Conservation (phyloP, 2,329 filamentous ascomycete species). For the Colletotrichum theobromicola region DNA sequence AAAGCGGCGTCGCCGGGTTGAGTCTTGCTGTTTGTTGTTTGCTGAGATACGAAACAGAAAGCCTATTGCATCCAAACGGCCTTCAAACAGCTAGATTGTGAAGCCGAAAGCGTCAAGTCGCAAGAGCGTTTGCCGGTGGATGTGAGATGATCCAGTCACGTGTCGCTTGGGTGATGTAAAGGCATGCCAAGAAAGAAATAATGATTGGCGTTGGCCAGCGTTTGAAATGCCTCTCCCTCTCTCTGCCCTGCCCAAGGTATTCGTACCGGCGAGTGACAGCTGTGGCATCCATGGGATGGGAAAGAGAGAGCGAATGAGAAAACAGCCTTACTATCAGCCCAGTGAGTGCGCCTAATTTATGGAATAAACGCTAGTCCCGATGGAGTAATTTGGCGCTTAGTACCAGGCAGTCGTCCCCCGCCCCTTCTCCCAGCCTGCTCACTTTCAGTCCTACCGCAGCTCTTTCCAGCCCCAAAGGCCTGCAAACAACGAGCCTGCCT, state of each 20-base stretch:
- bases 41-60: background rate
- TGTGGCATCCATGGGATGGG: background rate
- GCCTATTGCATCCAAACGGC: background rate
- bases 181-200: background rate
- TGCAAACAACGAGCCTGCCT: background rate
- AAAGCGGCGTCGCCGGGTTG: background rate
- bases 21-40: background rate
- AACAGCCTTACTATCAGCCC: background rate
- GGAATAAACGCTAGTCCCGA: background rate
- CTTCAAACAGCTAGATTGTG: background rate
- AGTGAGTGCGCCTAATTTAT: background rate
- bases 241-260: background rate
- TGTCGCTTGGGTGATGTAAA: background rate
- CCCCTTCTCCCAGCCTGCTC: background rate
- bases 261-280: background rate
- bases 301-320: background rate
- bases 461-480: background rate
- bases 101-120: background rate
- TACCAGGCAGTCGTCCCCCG: background rate
- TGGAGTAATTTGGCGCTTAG: background rate
- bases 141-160: background rate
- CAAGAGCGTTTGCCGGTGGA: background rate
- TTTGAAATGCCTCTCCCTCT: background rate
- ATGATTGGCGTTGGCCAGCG: background rate
- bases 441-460: background rate